Conservation (phyloP, 768 basidiomycete species). For the Mycena olivaceomarginata region DNA sequence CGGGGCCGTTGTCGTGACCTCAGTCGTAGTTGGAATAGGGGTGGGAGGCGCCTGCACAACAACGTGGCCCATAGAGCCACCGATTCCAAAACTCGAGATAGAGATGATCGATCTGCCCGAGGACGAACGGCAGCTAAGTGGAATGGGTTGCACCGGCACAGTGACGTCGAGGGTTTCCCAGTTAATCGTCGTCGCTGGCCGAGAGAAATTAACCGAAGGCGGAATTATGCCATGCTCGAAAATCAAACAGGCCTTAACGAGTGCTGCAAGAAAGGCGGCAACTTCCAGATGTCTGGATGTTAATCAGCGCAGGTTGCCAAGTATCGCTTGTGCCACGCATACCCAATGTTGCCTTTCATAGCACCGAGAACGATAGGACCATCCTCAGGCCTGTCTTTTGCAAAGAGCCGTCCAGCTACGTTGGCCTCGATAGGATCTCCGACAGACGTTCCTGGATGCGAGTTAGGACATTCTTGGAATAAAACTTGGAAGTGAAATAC, state of each 20-base stretch:
- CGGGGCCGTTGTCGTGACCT: neutral
- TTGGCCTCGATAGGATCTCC: slow-evolving; percentile 67
- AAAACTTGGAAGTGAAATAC: slow-evolving; percentile 25
- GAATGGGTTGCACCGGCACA: slow-evolving; percentile 48
- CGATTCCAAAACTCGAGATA: slow-evolving; percentile 54
- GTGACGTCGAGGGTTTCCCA: slow-evolving; percentile 52
- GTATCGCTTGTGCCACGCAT: slow-evolving; percentile 30
- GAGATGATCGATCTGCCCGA: slow-evolving; percentile 51
- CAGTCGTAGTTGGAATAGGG: neutral
- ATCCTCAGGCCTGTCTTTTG: slow-evolving; percentile 31
- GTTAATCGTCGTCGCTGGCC: slow-evolving; percentile 49
- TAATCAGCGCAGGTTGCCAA: slow-evolving; percentile 10
- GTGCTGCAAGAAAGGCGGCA: slow-evolving; percentile 38
- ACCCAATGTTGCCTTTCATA: slow-evolving; percentile 60
- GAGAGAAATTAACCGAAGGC: slow-evolving; percentile 53
- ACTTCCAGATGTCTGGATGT: slow-evolving; percentile 27
- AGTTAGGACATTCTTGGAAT: slow-evolving; percentile 13
- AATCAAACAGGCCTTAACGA: slow-evolving; percentile 54
- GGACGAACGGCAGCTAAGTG: slow-evolving; percentile 43
- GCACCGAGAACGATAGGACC: slow-evolving; percentile 51
- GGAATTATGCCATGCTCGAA: slow-evolving; percentile 52
- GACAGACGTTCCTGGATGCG: slow-evolving; percentile 50
- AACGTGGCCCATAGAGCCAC: slow-evolving; percentile 55
- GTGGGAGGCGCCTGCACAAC: slow-evolving; percentile 51
- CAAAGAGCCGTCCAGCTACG: slow-evolving; percentile 57